Percentiles rank a stretch among this genome's conserved stretches.
phyloP scores from a whole-genome alignment of 2,329 filamentous ascomycete species.

The Aspergillus fischeri region DNA sequence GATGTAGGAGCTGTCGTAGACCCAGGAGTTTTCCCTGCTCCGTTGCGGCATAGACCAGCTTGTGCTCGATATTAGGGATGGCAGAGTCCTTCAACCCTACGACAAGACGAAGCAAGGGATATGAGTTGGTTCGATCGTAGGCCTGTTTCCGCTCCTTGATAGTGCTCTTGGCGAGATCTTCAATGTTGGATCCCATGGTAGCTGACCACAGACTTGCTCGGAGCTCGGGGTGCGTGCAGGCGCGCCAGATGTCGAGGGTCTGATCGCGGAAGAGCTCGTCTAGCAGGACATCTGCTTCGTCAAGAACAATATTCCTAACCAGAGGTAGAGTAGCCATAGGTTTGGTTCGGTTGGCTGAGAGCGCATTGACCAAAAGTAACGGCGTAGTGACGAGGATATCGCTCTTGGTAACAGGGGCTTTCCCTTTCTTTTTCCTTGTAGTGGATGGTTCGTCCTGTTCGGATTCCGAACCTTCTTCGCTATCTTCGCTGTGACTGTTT shows the following conservation, averaged over 20 bases:
- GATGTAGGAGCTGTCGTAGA: slow-evolving; percentile 82
- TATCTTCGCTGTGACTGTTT: slow-evolving; percentile 37
- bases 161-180: slow-evolving; percentile 68
- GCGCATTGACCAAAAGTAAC: slow-evolving; percentile 69
- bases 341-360: slow-evolving; percentile 49
- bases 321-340: slow-evolving; percentile 55
- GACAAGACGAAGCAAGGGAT: slow-evolving; percentile 71
- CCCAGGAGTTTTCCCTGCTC: slow-evolving; percentile 92
- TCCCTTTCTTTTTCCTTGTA: slow-evolving; percentile 24
- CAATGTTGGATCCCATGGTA: slow-evolving; percentile 92
- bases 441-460: slow-evolving; percentile 26
- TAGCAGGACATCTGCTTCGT: slow-evolving; percentile 92
- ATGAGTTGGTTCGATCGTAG: slow-evolving; percentile 18
- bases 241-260: slow-evolving; percentile 77
- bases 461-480: slow-evolving; percentile 36
- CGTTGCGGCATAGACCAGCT: slow-evolving; percentile 83
- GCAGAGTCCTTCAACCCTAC: slow-evolving; percentile 96
- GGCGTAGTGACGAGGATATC: slow-evolving; percentile 81
- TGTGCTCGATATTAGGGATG: slow-evolving; percentile 86
- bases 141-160: slow-evolving; percentile 51
- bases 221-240: slow-evolving; percentile 67
- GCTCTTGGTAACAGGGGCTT: slow-evolving; percentile 60
- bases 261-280: slow-evolving; percentile 88
- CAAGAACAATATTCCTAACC: slow-evolving; percentile 72
- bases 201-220: slow-evolving; percentile 87